These are phyloP conservation scores for Trichoderma sp. DNA, from an alignment of 2,329 filamentous ascomycete species.

Conservation along the genomic window DNA sequence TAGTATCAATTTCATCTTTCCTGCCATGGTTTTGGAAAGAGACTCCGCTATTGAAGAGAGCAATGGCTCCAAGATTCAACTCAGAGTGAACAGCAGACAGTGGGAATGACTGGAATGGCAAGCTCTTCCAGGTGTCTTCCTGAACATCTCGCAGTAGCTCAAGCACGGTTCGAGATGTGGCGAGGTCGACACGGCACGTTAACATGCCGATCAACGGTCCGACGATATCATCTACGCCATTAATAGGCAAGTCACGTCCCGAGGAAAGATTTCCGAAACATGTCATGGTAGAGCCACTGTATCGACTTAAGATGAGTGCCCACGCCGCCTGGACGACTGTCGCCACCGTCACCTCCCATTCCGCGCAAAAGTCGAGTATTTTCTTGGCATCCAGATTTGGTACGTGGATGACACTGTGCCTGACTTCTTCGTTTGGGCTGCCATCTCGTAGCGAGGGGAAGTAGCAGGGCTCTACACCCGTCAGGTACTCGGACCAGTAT, in stretches of 20 bases:
- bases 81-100: slow-evolving; percentile 33
- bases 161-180: neutral
- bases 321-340: slow-evolving; percentile 54
- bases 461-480: neutral
- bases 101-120: slow-evolving; percentile 54
- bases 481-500: neutral
- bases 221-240: slow-evolving; percentile 24
- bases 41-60: slow-evolving; percentile 7
- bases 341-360: slow-evolving; percentile 46
- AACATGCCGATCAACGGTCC: slow-evolving; percentile 51
- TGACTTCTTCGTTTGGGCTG: neutral
- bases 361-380: slow-evolving; percentile 11
- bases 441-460: neutral
- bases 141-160: slow-evolving; percentile 36
- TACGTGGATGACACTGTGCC: neutral
- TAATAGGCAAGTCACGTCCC: slow-evolving; percentile 28
- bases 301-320: slow-evolving; percentile 51
- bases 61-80: neutral
- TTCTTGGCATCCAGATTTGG: neutral
- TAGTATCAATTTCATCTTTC: neutral
- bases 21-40: neutral
- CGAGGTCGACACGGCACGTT: slow-evolving; percentile 48
- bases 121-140: slow-evolving; percentile 45
- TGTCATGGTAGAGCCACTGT: slow-evolving; percentile 49
- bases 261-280: slow-evolving; percentile 46